phyloP scores from a whole-genome alignment of 1,284 basidiomycete species.

The Ceratobasidium sp. region DNA sequence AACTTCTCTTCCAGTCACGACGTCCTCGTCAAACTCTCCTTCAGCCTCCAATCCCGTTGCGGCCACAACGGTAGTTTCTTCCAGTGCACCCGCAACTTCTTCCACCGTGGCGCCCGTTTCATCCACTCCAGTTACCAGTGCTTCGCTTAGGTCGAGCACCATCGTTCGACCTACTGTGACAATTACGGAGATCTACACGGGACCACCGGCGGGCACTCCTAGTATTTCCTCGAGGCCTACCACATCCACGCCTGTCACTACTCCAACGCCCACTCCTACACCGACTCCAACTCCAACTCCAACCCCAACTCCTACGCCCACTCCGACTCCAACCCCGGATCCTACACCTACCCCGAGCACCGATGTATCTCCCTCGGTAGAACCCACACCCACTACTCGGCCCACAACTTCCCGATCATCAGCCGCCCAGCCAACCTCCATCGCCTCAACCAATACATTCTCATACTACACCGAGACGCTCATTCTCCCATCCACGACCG shows the following conservation, averaged over 20 bases:
- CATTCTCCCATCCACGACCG: slow-evolving; percentile 18
- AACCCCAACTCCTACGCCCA: neutral
- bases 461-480: slow-evolving; percentile 32
- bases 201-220: slow-evolving; percentile 12
- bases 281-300: slow-evolving; percentile 9
- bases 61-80: neutral
- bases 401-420: neutral
- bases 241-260: neutral
- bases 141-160: neutral
- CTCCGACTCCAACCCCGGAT: neutral
- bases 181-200: slow-evolving; percentile 37
- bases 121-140: neutral
- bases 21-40: neutral
- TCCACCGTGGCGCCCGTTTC: neutral
- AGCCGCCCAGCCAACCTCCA: neutral
- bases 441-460: slow-evolving; percentile 17
- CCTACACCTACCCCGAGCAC: neutral
- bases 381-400: neutral
- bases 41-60: neutral
- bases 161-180: slow-evolving; percentile 24
- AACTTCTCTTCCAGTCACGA: neutral
- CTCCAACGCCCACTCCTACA: neutral
- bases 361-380: neutral
- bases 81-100: neutral
- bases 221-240: neutral